Evolutionary conservation across 1,139 yeast genomes (phyloP).

Genomic region (Hyphopichia buzzinii): DNA sequence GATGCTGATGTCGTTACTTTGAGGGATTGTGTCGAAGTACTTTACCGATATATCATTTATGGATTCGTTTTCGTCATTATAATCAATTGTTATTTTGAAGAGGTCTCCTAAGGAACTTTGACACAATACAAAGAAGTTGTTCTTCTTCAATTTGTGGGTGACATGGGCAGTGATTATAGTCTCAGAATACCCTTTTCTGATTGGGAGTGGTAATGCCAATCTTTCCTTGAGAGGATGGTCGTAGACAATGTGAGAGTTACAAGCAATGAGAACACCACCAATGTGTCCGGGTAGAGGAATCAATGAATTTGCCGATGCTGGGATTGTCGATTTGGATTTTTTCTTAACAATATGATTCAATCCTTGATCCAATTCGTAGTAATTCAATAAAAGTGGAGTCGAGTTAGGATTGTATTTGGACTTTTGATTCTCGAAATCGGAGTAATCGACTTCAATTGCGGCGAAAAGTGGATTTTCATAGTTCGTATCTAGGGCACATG

Average conservation of each 20-base stretch:
- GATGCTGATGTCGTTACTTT: conserved; percentile 53
- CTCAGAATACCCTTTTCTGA: conserved; percentile 26
- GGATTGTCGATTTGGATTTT: conserved; percentile 37
- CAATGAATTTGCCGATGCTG: conserved; percentile 25
- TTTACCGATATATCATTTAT: conserved; percentile 34
- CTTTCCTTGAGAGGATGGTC: conserved; percentile 14
- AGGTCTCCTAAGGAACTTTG: conserved; percentile 76
- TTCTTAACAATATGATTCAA: conserved; percentile 65
- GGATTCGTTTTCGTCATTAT: conserved; percentile 33
- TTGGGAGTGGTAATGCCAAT: conserved; percentile 42
- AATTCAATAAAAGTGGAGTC: conserved; percentile 39
- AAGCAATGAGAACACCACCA: conserved; percentile 42
- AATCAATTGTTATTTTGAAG: conserved; percentile 61
- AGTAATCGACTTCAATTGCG: conserved; percentile 67
- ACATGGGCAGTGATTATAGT: conserved; percentile 53
- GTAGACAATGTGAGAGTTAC: conserved; percentile 28
- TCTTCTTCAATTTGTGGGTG: conserved; percentile 60
- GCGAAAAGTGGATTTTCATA: conserved; percentile 84
- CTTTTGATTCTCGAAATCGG: conserved; percentile 12
- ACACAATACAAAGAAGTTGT: conserved; percentile 64
- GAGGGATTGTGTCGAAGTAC: conserved; percentile 77
- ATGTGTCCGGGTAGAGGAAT: conserved; percentile 34
- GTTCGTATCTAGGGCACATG: conserved; percentile 68
- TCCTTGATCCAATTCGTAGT: conserved; percentile 84
- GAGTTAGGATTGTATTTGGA: conserved; percentile 17